Evolutionary conservation across 768 basidiomycete genomes (phyloP).

Genomic region (Kwoniella mangroviensis): DNA sequence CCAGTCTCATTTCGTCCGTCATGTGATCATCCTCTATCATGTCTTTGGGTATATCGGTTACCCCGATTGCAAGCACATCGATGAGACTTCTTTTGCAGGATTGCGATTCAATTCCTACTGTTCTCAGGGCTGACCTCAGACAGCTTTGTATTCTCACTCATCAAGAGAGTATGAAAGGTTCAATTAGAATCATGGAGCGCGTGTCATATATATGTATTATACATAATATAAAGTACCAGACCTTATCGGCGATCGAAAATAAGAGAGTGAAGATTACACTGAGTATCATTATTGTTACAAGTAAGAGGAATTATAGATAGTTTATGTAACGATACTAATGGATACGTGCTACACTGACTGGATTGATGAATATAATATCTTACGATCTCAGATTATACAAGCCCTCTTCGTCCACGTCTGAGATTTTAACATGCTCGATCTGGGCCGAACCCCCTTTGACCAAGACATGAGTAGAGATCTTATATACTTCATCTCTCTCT

Average conservation of each 20-base stretch:
- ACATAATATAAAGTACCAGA: not conserved
- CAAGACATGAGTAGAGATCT: conserved; percentile 12
- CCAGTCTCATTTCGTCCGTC: conserved; percentile 14
- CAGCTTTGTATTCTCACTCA: too few species aligned
- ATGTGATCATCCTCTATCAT: conserved; percentile 26
- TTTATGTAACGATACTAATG: too few species aligned
- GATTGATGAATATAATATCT: not conserved
- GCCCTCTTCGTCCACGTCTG: not conserved
- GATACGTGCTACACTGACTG: not conserved
- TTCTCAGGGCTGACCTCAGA: too few species aligned
- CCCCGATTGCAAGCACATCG: too few species aligned
- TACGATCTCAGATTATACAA: not conserved
- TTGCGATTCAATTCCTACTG: too few species aligned
- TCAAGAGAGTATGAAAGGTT: too few species aligned
- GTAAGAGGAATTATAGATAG: too few species aligned
- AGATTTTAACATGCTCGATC: not conserved
- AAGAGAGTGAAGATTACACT: not conserved
- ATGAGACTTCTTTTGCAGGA: too few species aligned
- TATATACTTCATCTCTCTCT: conserved; percentile 10
- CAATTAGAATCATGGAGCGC: not conserved
- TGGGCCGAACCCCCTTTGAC: not conserved
- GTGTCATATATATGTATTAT: not conserved
- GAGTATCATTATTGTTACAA: not conserved
- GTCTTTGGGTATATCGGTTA: not conserved
- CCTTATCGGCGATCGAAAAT: not conserved